phyloP scores from a whole-genome alignment of 306 rosid species.

The Biancaea sappan region DNA sequence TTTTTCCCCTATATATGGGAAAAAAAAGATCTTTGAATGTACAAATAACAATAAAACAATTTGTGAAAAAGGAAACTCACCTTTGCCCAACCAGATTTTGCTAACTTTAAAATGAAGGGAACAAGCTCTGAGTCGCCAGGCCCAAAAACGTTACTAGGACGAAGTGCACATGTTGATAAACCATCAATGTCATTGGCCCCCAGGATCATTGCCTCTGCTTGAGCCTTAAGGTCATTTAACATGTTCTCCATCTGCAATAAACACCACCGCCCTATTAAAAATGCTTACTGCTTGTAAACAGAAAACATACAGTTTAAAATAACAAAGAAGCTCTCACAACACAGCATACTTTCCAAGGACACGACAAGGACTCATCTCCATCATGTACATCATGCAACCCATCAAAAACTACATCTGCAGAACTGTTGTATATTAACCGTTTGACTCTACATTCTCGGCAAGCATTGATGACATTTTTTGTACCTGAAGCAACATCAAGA shows the following conservation, averaged over 20 bases:
- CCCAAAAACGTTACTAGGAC: slow-evolving; percentile 87
- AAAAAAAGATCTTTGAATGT: slow-evolving; percentile 8
- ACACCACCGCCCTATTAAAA: slow-evolving; percentile 32
- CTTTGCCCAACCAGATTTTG: slow-evolving; percentile 75
- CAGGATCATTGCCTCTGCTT: slow-evolving; percentile 82
- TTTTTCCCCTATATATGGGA: background rate
- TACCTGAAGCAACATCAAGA: slow-evolving; percentile 58
- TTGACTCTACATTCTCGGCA: slow-evolving; percentile 81
- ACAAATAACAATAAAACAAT: slow-evolving; percentile 5
- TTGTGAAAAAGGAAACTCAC: slow-evolving; percentile 40
- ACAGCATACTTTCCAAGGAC: slow-evolving; percentile 72
- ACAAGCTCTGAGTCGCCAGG: slow-evolving; percentile 74
- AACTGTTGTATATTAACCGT: slow-evolving; percentile 75
- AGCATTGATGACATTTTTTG: slow-evolving; percentile 80
- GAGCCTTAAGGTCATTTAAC: slow-evolving; percentile 78
- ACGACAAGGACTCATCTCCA: slow-evolving; percentile 48
- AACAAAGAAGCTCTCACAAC: slow-evolving; percentile 26
- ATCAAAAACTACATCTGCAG: slow-evolving; percentile 80
- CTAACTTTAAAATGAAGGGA: slow-evolving; percentile 55
- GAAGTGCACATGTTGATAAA: slow-evolving; percentile 85
- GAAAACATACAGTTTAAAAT: slow-evolving; percentile 19
- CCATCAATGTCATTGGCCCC: slow-evolving; percentile 74
- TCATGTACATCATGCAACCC: slow-evolving; percentile 56
- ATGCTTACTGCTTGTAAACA: slow-evolving; percentile 27
- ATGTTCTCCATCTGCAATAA: slow-evolving; percentile 64